phyloP scores from a whole-genome alignment of 768 basidiomycete species.

The Suillus subalutaceus region DNA sequence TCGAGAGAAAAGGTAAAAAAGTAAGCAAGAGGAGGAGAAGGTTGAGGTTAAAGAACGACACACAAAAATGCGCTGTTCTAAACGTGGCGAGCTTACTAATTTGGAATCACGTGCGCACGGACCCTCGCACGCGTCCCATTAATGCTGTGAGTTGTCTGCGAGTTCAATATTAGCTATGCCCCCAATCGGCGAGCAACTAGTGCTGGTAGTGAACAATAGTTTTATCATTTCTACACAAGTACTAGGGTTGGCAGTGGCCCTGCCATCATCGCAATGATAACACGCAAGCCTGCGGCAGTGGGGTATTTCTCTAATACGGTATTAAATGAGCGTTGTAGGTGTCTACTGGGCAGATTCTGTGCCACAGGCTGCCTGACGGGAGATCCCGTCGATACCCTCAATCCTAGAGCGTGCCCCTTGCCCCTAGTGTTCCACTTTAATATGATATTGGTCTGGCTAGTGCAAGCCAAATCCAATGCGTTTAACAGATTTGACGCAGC shows the following conservation, averaged over 20 bases:
- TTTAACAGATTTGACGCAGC: too few species aligned
- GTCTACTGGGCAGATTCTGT: neutral
- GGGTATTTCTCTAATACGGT: neutral
- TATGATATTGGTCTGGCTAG: neutral
- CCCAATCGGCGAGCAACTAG: too few species aligned
- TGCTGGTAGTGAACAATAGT: too few species aligned
- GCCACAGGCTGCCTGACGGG: neutral
- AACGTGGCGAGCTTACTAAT: neutral
- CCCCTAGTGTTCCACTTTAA: neutral
- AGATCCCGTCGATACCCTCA: neutral
- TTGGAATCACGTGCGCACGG: constrained; percentile 29
- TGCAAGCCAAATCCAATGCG: neutral
- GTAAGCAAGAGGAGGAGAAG: constrained; percentile 20
- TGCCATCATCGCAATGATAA: too few species aligned
- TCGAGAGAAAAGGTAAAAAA: constrained; percentile 31
- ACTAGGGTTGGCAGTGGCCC: too few species aligned
- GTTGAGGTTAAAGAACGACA: constrained; percentile 22
- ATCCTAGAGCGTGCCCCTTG: neutral
- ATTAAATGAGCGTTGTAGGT: too few species aligned
- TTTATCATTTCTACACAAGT: too few species aligned
- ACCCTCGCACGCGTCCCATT: too few species aligned
- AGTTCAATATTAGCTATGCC: neutral
- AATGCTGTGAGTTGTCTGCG: neutral
- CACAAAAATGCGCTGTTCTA: constrained; percentile 10
- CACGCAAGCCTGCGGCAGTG: too few species aligned